A percentile compares a stretch with the other conserved stretches of the same genome.
phyloP scores from a whole-genome alignment of 2,329 filamentous ascomycete species.

The Fusarium fujikuroi region DNA sequence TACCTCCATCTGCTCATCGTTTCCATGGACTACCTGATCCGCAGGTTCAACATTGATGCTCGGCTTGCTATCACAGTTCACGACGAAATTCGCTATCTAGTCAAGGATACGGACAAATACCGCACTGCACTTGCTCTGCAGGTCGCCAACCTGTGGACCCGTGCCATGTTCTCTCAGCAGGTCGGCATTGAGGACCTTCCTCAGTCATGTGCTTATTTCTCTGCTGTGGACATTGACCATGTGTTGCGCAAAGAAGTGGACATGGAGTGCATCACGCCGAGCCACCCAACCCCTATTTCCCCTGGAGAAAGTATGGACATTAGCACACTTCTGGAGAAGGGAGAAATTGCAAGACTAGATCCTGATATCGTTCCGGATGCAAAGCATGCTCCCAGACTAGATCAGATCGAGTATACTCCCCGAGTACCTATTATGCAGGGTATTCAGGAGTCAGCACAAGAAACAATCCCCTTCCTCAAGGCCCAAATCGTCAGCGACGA shows the following conservation, averaged over 20 bases:
- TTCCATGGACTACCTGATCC: constrained; percentile 91
- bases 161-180: constrained; percentile 97
- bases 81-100: constrained; percentile 95
- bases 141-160: constrained; percentile 93
- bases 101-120: constrained; percentile 86
- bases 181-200: constrained; percentile 96
- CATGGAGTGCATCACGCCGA: constrained; percentile 96
- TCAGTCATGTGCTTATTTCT: constrained; percentile 95
- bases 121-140: constrained; percentile 92
- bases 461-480: constrained; percentile 73
- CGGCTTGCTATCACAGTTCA: constrained; percentile 94
- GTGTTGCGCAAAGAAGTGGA: constrained; percentile 98
- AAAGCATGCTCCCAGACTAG: constrained; percentile 63
- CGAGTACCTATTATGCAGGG: constrained; percentile 83
- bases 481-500: constrained; percentile 86
- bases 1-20: constrained; percentile 95
- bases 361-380: constrained; percentile 67
- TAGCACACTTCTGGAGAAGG: constrained; percentile 77
- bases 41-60: constrained; percentile 85
- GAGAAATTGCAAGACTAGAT: constrained; percentile 75
- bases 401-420: constrained; percentile 73
- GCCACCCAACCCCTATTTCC: constrained; percentile 79
- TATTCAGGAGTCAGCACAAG: constrained; percentile 61
- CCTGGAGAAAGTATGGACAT: constrained; percentile 92
- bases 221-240: constrained; percentile 92